Evolutionary conservation across 805 yeast species (phyloP).

Genomic region (Wickerhamomyces bisporus): DNA sequence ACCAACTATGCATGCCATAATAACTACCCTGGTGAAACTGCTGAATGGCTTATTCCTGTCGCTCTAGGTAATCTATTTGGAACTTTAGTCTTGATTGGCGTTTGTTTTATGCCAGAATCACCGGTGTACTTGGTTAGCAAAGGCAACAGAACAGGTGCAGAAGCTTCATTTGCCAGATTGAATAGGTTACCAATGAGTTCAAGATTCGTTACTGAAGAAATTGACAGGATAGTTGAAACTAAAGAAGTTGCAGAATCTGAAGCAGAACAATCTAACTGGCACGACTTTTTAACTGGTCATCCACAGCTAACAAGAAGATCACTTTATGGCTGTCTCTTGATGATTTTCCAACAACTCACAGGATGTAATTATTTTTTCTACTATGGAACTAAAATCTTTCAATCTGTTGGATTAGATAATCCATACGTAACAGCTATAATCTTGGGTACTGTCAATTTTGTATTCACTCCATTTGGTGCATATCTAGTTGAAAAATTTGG

Average conservation of each 20-base stretch:
- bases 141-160: slow-evolving; percentile 48
- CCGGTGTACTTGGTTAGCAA: slow-evolving; percentile 49
- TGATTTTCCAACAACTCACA: slow-evolving; percentile 57
- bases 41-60: slow-evolving; percentile 65
- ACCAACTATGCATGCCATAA: slow-evolving; percentile 54
- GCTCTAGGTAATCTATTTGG: slow-evolving; percentile 43
- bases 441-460: slow-evolving; percentile 52
- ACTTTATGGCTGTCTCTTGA: slow-evolving; percentile 51
- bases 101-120: slow-evolving; percentile 59
- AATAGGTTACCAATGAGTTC: slow-evolving; percentile 45
- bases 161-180: slow-evolving; percentile 43
- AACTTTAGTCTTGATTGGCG: slow-evolving; percentile 37
- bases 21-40: slow-evolving; percentile 38
- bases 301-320: slow-evolving; percentile 51
- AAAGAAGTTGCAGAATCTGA: slow-evolving; percentile 45
- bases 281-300: slow-evolving; percentile 54
- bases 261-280: slow-evolving; percentile 51
- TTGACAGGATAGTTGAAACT: slow-evolving; percentile 38
- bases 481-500: slow-evolving; percentile 51
- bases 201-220: slow-evolving; percentile 42
- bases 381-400: slow-evolving; percentile 59
- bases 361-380: slow-evolving; percentile 66
- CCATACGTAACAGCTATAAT: slow-evolving; percentile 57
- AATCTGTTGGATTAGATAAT: slow-evolving; percentile 52
- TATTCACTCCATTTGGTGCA: slow-evolving; percentile 48